phyloP scores from a whole-genome alignment of 306 rosid species.

The Corylus heterophylla region DNA sequence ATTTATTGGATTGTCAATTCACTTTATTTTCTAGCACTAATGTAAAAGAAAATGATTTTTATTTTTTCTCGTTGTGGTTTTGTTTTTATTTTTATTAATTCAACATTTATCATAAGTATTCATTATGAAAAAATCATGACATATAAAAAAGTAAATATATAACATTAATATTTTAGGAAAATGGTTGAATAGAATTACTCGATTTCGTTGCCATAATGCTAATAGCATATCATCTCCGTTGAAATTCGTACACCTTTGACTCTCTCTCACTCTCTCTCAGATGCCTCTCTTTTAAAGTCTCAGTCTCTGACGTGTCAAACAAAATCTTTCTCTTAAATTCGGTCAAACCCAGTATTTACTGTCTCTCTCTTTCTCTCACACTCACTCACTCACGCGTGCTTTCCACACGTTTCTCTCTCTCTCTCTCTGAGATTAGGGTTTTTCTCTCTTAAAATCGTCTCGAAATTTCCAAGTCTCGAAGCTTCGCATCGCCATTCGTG shows the following conservation, averaged over 20 bases:
- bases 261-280: not conserved
- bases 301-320: slow-evolving; percentile 18
- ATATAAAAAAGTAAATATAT: no score
- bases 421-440: slow-evolving; percentile 10
- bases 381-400: slow-evolving; percentile 10
- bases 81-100: no score
- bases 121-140: no score
- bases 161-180: no score
- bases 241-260: not conserved
- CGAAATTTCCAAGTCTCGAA: slow-evolving; percentile 16
- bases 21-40: no score
- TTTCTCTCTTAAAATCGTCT: slow-evolving; percentile 15
- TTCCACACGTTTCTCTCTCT: slow-evolving; percentile 5
- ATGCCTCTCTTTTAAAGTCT: not conserved
- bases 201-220: no score
- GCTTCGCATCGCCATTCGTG: slow-evolving; percentile 15
- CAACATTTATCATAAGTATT: no score
- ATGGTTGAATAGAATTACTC: no score
- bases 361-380: not conserved
- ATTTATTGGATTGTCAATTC: no score
- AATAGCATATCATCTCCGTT: not conserved
- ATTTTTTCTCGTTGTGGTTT: no score
- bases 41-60: no score
- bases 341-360: slow-evolving; percentile 12
- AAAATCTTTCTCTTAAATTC: not conserved